Base-by-base conservation (phyloP, 2,329 filamentous ascomycete species). In the Penicillium sp. region DNA sequence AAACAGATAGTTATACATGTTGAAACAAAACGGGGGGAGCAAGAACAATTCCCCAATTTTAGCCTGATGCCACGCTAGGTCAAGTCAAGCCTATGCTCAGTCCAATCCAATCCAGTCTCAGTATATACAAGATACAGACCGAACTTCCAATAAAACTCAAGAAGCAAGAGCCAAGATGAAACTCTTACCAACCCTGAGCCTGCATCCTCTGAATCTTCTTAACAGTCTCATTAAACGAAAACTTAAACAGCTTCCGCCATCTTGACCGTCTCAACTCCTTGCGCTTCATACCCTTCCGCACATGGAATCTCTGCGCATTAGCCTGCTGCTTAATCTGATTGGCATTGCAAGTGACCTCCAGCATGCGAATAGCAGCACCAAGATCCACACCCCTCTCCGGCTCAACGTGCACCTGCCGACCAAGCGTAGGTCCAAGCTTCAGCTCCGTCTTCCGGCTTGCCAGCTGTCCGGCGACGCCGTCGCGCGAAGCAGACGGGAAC, bases 241-340 rank as follows among this genome's bases (percentile, higher is more conserved):
- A 74, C 62, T 73, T 75, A 59, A 80, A 80, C 65, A 78, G 56
- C 56, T 68, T 74, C 65, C 75, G 73, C 78, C 78, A 80, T 56
- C 77, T 65, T 55, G 64, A 49, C 54, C 68, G 71, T 54, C 68
- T 68, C 59, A 73, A 37, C 54, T 75, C 64, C 74, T 80, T 80
- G 50, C 62, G 70, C 65, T 67, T 54, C 72, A 75, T 72, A 37
- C 78, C 78, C 56, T 71, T 72, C 26, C 78, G 62, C 26, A 78
- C 67, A 67, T 80, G 76, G 55, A 69, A 78, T 61, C 68, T 72
- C 65, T 80, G 78, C 7, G 55, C 54, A 35, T 55, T 53, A 42
- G 64, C 56, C 61, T 76, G 67, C 24, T 57, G 26, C 60, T 62
- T 68, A 16, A 80, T 65, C 37, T 64, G 64, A 57, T 79, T 79